These are phyloP conservation scores for Fusarium acutatum DNA, from an alignment of 2,329 filamentous ascomycete genomes.

Conservation along the genomic window DNA sequence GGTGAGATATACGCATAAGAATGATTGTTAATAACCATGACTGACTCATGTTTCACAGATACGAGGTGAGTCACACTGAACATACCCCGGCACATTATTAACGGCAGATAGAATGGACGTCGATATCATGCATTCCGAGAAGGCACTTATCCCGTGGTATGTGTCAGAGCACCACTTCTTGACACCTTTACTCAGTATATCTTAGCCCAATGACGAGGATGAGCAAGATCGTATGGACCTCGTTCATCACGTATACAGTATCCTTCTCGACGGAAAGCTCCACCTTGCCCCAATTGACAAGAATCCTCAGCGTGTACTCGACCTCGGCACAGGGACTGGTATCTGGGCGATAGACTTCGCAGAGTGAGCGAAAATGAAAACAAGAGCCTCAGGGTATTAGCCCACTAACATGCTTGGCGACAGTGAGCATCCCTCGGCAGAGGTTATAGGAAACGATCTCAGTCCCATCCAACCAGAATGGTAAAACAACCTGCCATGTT, in stretches of 20 bases:
- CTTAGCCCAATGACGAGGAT: slow-evolving; percentile 24
- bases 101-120: background rate
- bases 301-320: slow-evolving; percentile 10
- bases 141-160: slow-evolving; percentile 15
- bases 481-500: background rate
- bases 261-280: slow-evolving; percentile 15
- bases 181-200: background rate
- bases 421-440: slow-evolving; percentile 17
- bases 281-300: slow-evolving; percentile 10
- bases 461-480: slow-evolving; percentile 26
- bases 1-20: background rate
- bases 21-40: fast-evolving
- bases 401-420: background rate
- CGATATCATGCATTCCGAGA: slow-evolving; percentile 27
- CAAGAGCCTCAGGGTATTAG: background rate
- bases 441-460: slow-evolving; percentile 19
- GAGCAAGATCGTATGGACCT: slow-evolving; percentile 27
- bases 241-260: slow-evolving; percentile 24
- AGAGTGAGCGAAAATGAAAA: background rate
- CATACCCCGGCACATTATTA: background rate
- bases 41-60: background rate
- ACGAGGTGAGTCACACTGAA: background rate
- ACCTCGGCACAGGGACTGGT: slow-evolving; percentile 26
- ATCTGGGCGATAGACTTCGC: slow-evolving; percentile 30
- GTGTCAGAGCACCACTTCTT: fast-evolving